Percentiles rank a stretch among this genome's conserved stretches.
Evolutionary conservation across 108 stramenopile species (phyloP).

Genomic region (Nannochloropsis gaditana): DNA sequence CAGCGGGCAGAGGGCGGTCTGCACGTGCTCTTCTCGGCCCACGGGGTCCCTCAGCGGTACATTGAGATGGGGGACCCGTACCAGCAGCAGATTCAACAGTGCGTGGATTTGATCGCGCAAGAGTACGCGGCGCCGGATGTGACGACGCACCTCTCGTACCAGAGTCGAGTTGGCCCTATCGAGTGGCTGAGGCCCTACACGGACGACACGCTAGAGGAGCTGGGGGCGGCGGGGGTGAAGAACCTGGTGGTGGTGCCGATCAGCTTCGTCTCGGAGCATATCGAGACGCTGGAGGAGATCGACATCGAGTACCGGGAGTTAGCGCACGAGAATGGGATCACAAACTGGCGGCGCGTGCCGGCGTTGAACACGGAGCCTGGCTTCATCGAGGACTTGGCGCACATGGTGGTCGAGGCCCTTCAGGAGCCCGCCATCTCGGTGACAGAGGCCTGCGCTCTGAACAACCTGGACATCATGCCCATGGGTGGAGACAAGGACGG

Average conservation of each 20-base stretch:
- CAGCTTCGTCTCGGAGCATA: constrained; percentile 97
- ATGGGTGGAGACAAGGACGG: background rate
- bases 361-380: constrained; percentile 84
- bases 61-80: constrained; percentile 94
- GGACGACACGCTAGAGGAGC: constrained; percentile 78
- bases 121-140: constrained; percentile 29
- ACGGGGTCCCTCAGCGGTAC: constrained; percentile 91
- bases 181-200: constrained; percentile 98
- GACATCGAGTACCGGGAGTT: constrained; percentile 97
- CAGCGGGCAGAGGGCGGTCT: constrained; percentile 60
- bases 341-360: constrained; percentile 81
- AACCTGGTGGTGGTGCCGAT: constrained; percentile 95
- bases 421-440: constrained; percentile 49
- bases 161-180: constrained; percentile 93
- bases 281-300: constrained; percentile 99
- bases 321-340: constrained; percentile 83
- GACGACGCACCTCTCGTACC: constrained; percentile 59
- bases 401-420: constrained; percentile 75
- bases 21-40: constrained; percentile 91
- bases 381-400: constrained; percentile 92
- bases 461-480: constrained; percentile 15
- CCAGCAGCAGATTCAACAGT: constrained; percentile 72
- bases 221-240: constrained; percentile 78
- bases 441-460: constrained; percentile 23
- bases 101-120: constrained; percentile 29